Evolutionary conservation across 805 yeast genomes (phyloP).

Genomic region (Saccharomycopsis babjevae): DNA sequence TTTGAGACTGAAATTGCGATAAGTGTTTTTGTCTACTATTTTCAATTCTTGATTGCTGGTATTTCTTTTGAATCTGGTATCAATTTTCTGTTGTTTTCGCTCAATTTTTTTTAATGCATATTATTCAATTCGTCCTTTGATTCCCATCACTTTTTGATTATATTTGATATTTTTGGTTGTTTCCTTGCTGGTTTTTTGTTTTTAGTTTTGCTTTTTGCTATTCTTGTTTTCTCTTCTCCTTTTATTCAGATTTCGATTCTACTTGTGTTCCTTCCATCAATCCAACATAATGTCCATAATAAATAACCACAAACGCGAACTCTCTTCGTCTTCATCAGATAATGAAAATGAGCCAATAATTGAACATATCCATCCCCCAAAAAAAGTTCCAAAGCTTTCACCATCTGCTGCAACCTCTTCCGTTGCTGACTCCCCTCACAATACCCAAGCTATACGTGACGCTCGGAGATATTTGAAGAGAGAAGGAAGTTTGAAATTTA

Average conservation of each 20-base stretch:
- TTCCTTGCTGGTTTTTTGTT: too few relatives aligned
- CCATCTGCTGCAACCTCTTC: not conserved
- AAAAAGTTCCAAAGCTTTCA: not conserved
- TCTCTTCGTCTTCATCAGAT: not conserved
- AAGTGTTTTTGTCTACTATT: too few relatives aligned
- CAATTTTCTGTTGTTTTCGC: too few relatives aligned
- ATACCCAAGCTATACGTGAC: conserved; percentile 34
- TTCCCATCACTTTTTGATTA: too few relatives aligned
- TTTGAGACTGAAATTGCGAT: too few relatives aligned
- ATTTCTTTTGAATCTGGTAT: too few relatives aligned
- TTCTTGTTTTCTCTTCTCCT: not conserved
- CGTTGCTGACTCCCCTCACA: conserved; percentile 21
- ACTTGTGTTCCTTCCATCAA: not conserved
- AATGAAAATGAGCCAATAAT: not conserved
- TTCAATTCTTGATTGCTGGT: too few relatives aligned
- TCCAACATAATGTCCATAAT: too few relatives aligned
- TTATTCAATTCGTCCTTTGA: too few relatives aligned
- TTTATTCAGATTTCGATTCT: not conserved
- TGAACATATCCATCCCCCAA: not conserved
- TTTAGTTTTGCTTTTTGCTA: too few relatives aligned
- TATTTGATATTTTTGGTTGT: too few relatives aligned
- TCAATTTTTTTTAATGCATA: too few relatives aligned
- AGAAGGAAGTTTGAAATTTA: conserved; percentile 49
- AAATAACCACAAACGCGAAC: not conserved
- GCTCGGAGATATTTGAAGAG: conserved; percentile 46